Evolutionary conservation across 768 basidiomycete genomes (phyloP).

Genomic region (Cytidiella melzeri): DNA sequence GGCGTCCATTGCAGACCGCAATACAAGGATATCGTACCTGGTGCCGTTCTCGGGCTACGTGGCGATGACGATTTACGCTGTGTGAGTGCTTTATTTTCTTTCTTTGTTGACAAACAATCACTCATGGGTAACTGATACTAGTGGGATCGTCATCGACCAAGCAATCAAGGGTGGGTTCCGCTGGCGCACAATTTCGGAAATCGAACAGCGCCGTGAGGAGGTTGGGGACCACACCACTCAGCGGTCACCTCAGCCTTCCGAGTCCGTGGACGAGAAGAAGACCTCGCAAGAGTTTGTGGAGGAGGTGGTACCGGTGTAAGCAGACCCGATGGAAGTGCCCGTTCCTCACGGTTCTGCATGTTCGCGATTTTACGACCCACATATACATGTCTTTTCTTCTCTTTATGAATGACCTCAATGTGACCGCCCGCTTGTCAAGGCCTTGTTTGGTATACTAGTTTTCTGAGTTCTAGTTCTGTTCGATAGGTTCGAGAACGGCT

Average conservation of each 20-base stretch:
- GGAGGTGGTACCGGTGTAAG: neutral
- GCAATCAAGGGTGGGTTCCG: slow-evolving; percentile 43
- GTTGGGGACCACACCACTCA: slow-evolving; percentile 3
- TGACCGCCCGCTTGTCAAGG: neutral
- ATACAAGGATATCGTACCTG: slow-evolving; percentile 50
- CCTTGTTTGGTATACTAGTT: neutral
- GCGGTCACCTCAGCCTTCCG: neutral
- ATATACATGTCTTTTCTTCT: too few species aligned
- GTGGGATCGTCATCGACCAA: slow-evolving; percentile 50
- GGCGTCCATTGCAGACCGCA: slow-evolving; percentile 46
- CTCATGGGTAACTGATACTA: slow-evolving; percentile 20
- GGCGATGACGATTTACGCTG: slow-evolving; percentile 51
- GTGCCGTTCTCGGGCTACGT: slow-evolving; percentile 55
- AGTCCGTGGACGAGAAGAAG: neutral
- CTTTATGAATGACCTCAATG: neutral
- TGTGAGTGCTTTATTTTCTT: slow-evolving; percentile 33
- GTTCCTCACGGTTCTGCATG: neutral
- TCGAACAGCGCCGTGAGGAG: slow-evolving; percentile 21
- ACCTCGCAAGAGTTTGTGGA: neutral
- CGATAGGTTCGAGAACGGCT: too few species aligned
- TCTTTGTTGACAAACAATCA: slow-evolving; percentile 1
- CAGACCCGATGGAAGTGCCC: neutral
- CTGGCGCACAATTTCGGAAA: slow-evolving; percentile 41
- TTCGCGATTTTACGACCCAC: neutral
- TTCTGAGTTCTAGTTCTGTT: too few species aligned